Conservation (phyloP, 768 basidiomycete genomes). For the Mycena epipterygia region DNA sequence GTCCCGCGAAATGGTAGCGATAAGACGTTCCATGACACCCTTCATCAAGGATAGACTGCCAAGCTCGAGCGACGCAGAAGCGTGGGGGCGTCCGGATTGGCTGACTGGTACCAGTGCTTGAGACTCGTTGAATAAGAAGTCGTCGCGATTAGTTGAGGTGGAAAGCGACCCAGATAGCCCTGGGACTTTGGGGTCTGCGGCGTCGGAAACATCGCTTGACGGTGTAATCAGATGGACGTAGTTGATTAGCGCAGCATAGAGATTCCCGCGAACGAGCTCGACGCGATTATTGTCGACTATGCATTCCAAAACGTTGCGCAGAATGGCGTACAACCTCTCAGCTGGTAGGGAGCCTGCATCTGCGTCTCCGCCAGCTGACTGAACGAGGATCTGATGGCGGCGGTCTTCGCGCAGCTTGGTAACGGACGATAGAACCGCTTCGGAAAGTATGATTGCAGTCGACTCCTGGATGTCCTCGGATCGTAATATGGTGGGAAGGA, state of each 20-base stretch:
- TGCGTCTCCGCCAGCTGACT: constrained; percentile 73
- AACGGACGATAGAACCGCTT: constrained; percentile 83
- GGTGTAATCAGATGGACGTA: constrained; percentile 83
- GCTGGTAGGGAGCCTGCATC: constrained; percentile 81
- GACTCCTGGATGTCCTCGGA: constrained; percentile 76
- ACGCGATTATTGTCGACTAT: constrained; percentile 82
- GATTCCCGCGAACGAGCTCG: constrained; percentile 91
- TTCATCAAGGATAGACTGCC: constrained; percentile 80
- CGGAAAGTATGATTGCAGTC: constrained; percentile 87
- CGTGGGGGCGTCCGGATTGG: constrained; percentile 36
- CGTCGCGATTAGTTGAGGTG: constrained; percentile 58
- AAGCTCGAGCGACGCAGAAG: constrained; percentile 60
- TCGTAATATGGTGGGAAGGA: constrained; percentile 78
- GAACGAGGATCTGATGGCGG: constrained; percentile 75
- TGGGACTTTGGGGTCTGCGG: constrained; percentile 27
- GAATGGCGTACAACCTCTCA: constrained; percentile 81
- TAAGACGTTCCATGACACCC: constrained; percentile 76
- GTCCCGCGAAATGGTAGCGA: constrained; percentile 84
- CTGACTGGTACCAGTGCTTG: constrained; percentile 49
- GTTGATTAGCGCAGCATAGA: constrained; percentile 94
- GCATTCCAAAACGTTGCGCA: constrained; percentile 81
- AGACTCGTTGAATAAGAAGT: constrained; percentile 53
- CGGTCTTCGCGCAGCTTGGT: constrained; percentile 92
- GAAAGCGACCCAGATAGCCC: constrained; percentile 47
- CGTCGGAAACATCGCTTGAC: constrained; percentile 40